A percentile compares a stretch with the other conserved stretches of the same genome.
Evolutionary conservation across 2,329 filamentous ascomycete genomes (phyloP).

Genomic region (Magnaporthiopsis rhizophila): DNA sequence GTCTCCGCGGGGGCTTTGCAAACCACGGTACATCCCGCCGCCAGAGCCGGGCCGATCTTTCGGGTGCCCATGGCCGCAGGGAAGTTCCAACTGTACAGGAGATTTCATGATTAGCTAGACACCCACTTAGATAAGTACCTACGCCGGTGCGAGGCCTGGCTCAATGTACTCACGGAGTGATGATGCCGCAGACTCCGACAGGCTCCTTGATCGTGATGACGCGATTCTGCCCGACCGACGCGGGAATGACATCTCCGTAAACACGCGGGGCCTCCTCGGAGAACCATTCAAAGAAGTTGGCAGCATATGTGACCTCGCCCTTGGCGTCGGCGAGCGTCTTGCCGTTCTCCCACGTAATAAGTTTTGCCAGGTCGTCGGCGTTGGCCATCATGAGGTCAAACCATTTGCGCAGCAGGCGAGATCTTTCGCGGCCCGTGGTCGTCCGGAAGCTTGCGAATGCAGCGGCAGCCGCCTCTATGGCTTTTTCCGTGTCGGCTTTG

Average conservation of each 20-base stretch:
- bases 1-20: conserved; percentile 89
- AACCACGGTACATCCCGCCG: conserved; percentile 92
- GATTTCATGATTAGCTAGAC: background rate
- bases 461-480: conserved; percentile 73
- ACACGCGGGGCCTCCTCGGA: conserved; percentile 66
- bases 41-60: conserved; percentile 67
- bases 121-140: background rate
- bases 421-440: conserved; percentile 65
- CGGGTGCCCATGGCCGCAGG: conserved; percentile 68
- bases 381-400: conserved; percentile 74
- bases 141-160: too few species aligned
- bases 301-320: conserved; percentile 64
- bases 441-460: conserved; percentile 66
- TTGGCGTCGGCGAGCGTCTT: conserved; percentile 72
- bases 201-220: conserved; percentile 76
- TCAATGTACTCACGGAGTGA: conserved; percentile 57
- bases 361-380: conserved; percentile 67
- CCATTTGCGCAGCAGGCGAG: conserved; percentile 70
- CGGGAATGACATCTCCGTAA: conserved; percentile 68
- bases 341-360: conserved; percentile 87
- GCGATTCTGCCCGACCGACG: conserved; percentile 62
- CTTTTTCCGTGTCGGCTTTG: conserved; percentile 65
- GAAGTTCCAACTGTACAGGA: conserved; percentile 62
- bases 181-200: conserved; percentile 73
- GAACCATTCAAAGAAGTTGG: conserved; percentile 75